These are phyloP conservation scores for Hygrophorus russula DNA, from an alignment of 768 basidiomycete genomes.

Conservation along the genomic window DNA sequence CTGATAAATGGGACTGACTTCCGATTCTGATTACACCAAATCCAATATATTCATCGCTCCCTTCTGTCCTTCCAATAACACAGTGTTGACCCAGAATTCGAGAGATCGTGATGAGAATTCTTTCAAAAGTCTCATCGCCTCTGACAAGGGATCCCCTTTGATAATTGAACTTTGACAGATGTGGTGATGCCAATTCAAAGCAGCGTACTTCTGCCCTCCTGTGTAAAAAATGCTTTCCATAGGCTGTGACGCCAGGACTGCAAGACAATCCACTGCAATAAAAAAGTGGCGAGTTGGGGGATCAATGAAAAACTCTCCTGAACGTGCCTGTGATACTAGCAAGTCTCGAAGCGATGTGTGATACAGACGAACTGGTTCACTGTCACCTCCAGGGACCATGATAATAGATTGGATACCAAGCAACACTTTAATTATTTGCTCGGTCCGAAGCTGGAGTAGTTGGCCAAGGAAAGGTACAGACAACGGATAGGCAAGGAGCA, in stretches of 20 bases:
- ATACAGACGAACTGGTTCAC: constrained; percentile 13
- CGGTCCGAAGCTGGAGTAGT: constrained; percentile 3
- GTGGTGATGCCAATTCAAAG: background rate
- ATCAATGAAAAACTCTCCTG: constrained; percentile 1
- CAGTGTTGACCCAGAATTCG: too few relatives aligned
- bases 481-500: constrained; percentile 1
- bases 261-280: background rate
- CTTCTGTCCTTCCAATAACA: too few relatives aligned
- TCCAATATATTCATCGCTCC: too few relatives aligned
- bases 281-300: background rate
- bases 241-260: background rate
- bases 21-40: too few relatives aligned
- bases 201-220: background rate
- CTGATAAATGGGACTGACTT: too few relatives aligned
- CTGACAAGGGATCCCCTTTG: too few relatives aligned
- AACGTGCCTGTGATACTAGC: background rate
- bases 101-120: too few relatives aligned
- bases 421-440: constrained; percentile 1
- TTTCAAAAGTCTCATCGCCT: too few relatives aligned
- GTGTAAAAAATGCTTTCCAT: background rate
- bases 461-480: background rate
- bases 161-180: background rate
- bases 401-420: constrained; percentile 7
- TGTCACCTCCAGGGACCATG: constrained; percentile 4
- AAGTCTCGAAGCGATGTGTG: constrained; percentile 1